Evolutionary conservation across 257 asterid genomes (phyloP).

Genomic region (Ajuga chamaepitys): DNA sequence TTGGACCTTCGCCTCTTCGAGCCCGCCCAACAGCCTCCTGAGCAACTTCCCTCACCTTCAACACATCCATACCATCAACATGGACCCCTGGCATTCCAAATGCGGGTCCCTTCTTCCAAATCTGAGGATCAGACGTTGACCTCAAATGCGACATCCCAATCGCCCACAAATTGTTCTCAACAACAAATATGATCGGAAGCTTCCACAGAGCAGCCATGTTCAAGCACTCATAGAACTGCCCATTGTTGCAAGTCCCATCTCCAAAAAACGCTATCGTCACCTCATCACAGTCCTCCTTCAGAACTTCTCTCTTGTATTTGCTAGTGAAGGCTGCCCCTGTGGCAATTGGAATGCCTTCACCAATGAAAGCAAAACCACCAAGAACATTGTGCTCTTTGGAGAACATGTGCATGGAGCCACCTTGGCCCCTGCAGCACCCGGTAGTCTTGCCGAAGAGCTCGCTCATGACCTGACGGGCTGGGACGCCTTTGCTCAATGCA

Average conservation of each 20-base stretch:
- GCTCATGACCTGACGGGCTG: conserved; percentile 92
- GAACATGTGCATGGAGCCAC: conserved; percentile 99
- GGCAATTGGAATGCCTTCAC: conserved; percentile 95
- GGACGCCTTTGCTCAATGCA: conserved; percentile 94
- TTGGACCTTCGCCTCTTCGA: conserved; percentile 94
- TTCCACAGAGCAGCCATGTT: conserved; percentile 99
- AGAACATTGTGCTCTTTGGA: conserved; percentile 91
- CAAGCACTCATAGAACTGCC: conserved; percentile 96
- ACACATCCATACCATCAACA: conserved; percentile 97
- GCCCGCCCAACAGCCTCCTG: conserved; percentile 86
- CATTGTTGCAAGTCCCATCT: conserved; percentile 93
- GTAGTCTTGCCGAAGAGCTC: conserved; percentile 98
- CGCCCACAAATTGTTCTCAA: conserved; percentile 98
- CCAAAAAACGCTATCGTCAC: conserved; percentile 91
- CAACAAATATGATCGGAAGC: conserved; percentile 88
- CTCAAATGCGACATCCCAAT: conserved; percentile 99
- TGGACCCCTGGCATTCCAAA: conserved; percentile 98
- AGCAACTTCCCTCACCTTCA: conserved; percentile 97
- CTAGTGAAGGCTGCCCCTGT: conserved; percentile 92
- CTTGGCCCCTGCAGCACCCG: conserved; percentile 99
- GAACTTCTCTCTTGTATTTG: conserved; percentile 78
- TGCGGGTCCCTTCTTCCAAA: conserved; percentile 98
- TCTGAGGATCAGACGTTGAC: conserved; percentile 89
- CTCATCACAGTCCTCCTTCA: conserved; percentile 85
- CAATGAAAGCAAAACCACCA: conserved; percentile 95